Evolutionary conservation across 345 rosid species (phyloP).

Genomic region (Psidium friedrichsthalianum): DNA sequence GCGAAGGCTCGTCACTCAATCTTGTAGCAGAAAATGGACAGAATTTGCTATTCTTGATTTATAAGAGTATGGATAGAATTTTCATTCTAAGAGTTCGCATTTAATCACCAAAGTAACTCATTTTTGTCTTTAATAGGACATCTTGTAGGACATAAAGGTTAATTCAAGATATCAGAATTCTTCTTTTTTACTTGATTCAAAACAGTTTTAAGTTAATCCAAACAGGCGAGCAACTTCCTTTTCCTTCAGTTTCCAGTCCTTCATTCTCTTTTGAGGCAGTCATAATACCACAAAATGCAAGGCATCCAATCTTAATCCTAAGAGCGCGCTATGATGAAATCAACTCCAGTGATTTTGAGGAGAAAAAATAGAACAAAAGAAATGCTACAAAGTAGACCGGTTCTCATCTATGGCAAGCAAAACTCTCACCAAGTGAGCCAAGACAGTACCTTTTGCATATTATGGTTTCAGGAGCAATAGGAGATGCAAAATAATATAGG

Average conservation of each 20-base stretch:
- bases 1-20: background rate
- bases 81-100: background rate
- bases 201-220: background rate
- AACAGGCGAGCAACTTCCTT: background rate
- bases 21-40: background rate
- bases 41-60: background rate
- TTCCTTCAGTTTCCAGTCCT: background rate
- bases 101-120: background rate
- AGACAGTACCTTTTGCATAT: background rate
- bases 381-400: background rate
- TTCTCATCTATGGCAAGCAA: background rate
- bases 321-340: background rate
- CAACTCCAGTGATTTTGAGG: background rate
- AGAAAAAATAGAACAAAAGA: background rate
- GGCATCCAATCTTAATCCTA: background rate
- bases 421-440: background rate
- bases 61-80: background rate
- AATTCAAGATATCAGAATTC: background rate
- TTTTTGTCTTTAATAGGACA: background rate
- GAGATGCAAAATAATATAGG: background rate
- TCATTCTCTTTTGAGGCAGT: background rate
- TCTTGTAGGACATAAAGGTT: background rate
- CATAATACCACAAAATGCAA: background rate
- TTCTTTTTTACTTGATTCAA: background rate
- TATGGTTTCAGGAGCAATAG: background rate